Base-by-base conservation (phyloP, 2,329 filamentous ascomycete genomes). In the Colletotrichum brevisporum region DNA sequence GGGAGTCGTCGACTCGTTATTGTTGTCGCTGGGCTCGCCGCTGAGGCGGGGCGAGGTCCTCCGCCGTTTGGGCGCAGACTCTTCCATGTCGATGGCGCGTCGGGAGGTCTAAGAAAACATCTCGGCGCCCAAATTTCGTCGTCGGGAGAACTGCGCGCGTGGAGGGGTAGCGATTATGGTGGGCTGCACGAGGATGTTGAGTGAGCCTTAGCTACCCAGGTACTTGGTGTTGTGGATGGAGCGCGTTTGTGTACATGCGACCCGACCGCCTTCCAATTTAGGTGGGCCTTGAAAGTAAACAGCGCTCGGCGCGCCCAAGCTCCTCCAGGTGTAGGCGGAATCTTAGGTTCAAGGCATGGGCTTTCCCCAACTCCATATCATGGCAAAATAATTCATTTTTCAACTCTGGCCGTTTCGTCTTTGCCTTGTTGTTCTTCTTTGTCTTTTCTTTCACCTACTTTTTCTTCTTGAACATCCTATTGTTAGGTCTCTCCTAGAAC, bases 21-120 rank as follows among this genome's bases (percentile, higher is more conserved):
- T 56, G 18, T 2, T 21, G 6, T 48, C 43, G 57, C 66, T 68
- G 58, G 68, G 57, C 18, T 74, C 67, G 36, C 75, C 71, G 72
- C 83, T 75, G 26, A 82, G 83, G 24, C 83, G 84, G 18, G 89
- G 86, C 69, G 89, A 91, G 24, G 84, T 89, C 76, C 89, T 90
- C 75, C 89, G 87, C 76, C 89, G 84, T 78, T 93, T 92, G 5
- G 88, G 82, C 54, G 89, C 87, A 27, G 89, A 88, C 63, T 84
- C 82, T 71, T 89, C 87, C 82, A 83, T 83, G 3, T 5, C 56
- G 3, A 8, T 36, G 10, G 8, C n/a, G 45, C 5, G 21, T 63
- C 5, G 6, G 6, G 3, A 5, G 4, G 16, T 21, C 18, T 45
- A 56, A 39, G 39, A 9, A 39, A n/a, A 9, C 61, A 67, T 65